These are phyloP conservation scores for Aspergillus sp. DNA, from an alignment of 2,329 filamentous ascomycete species.

Conservation along the genomic window DNA sequence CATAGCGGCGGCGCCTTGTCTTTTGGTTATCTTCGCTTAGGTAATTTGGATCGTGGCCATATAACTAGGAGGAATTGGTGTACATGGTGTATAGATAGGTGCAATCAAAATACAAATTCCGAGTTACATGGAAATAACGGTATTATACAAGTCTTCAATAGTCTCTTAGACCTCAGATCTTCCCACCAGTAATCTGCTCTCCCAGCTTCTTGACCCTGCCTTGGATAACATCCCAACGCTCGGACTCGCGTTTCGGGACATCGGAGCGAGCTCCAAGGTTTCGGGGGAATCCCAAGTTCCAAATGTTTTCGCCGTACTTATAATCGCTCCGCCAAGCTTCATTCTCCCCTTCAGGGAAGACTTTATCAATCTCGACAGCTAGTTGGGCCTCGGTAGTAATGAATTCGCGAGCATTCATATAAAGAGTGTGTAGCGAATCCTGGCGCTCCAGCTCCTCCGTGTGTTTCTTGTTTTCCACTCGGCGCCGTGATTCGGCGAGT, in stretches of 20 bases:
- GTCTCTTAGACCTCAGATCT: constrained; percentile 51
- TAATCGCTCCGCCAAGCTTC: constrained; percentile 44
- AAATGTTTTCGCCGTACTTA: constrained; percentile 48
- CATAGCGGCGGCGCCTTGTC: constrained; percentile 18
- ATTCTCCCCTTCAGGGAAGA: constrained; percentile 67
- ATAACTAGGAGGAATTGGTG: constrained; percentile 12
- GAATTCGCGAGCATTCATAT: constrained; percentile 83
- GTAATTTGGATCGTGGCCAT: not conserved
- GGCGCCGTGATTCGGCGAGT: constrained; percentile 43
- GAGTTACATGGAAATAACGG: constrained; percentile 10
- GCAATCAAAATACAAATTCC: constrained; percentile 6
- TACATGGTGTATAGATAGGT: constrained; percentile 15
- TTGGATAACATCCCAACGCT: constrained; percentile 48
- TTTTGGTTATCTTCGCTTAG: not conserved
- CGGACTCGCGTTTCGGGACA: constrained; percentile 31
- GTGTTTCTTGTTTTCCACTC: constrained; percentile 45
- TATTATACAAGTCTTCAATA: constrained; percentile 24
- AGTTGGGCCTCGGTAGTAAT: constrained; percentile 81
- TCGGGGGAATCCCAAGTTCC: constrained; percentile 51
- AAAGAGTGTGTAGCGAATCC: constrained; percentile 79
- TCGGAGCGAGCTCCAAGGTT: constrained; percentile 34
- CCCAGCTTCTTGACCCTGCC: constrained; percentile 64
- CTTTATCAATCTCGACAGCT: constrained; percentile 67
- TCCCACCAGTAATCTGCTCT: constrained; percentile 68
- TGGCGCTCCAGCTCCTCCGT: constrained; percentile 61